A percentile compares a stretch with the other conserved stretches of the same genome.
Evolutionary conservation across 805 yeast species (phyloP).

Genomic region (Starmerella lactis-condensi): DNA sequence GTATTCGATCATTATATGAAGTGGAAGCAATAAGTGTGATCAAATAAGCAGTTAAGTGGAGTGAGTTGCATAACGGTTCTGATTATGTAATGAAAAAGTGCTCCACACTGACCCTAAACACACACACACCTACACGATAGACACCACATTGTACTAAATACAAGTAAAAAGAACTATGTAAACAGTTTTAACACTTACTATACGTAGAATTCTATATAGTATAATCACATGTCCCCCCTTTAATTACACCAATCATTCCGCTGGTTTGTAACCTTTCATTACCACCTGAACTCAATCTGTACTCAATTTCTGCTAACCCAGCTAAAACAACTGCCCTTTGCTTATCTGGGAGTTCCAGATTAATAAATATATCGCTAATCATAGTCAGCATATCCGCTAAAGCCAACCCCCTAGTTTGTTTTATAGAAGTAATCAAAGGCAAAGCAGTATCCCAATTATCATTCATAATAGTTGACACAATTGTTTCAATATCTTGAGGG

Average conservation of each 20-base stretch:
- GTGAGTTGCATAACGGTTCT: too few relatives aligned
- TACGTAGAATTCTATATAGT: too few relatives aligned
- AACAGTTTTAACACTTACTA: too few relatives aligned
- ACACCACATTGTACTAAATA: too few relatives aligned
- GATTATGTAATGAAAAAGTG: too few relatives aligned
- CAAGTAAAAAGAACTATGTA: too few relatives aligned
- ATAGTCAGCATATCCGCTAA: slow-evolving; percentile 68
- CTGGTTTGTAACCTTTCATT: slow-evolving; percentile 76
- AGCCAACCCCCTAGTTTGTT: slow-evolving; percentile 68
- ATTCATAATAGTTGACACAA: slow-evolving; percentile 56
- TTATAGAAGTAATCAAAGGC: slow-evolving; percentile 44
- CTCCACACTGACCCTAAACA: too few relatives aligned
- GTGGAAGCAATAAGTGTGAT: not conserved
- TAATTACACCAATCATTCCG: slow-evolving; percentile 76
- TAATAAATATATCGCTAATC: slow-evolving; percentile 48
- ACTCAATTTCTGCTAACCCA: slow-evolving; percentile 74
- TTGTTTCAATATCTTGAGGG: slow-evolving; percentile 62
- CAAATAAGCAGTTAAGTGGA: too few relatives aligned
- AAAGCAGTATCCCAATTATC: slow-evolving; percentile 78
- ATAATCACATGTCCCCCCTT: too few relatives aligned
- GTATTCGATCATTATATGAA: slow-evolving; percentile 20
- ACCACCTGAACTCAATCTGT: slow-evolving; percentile 81
- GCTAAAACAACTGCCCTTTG: slow-evolving; percentile 48
- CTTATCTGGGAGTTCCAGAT: slow-evolving; percentile 42
- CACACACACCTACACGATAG: too few relatives aligned